Conservation (phyloP, 139 green algal species). For the Picochlorum sp. region DNA sequence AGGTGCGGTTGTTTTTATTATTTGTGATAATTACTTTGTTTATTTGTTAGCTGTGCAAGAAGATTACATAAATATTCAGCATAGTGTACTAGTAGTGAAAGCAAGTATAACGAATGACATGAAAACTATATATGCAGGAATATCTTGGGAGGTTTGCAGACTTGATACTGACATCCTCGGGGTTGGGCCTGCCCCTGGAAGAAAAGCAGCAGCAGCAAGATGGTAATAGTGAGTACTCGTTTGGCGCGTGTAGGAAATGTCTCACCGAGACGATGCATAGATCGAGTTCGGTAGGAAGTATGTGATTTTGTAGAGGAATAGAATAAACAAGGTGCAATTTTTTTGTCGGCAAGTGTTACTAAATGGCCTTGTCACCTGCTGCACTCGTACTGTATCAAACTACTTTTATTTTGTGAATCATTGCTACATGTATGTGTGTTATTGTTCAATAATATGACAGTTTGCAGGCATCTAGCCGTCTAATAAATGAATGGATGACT, state of each 20-base stretch:
- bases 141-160: constrained; percentile 14
- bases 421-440: neutral
- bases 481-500: neutral
- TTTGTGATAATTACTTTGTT: neutral
- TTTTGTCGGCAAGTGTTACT: too few species aligned
- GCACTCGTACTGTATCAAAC: too few species aligned
- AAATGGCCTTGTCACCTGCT: too few species aligned
- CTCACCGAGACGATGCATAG: neutral
- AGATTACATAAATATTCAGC: too few species aligned
- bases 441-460: neutral
- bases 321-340: neutral
- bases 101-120: neutral
- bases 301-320: neutral
- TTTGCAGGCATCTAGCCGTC: neutral
- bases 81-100: neutral
- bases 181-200: constrained; percentile 5
- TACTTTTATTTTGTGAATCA: too few species aligned
- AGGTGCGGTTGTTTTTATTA: too few species aligned
- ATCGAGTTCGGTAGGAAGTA: too few species aligned
- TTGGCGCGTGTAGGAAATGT: neutral
- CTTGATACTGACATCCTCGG: constrained; percentile 14
- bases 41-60: too few species aligned
- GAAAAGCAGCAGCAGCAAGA: neutral
- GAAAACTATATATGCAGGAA: constrained; percentile 4
- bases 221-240: neutral